Base-by-base conservation (phyloP, 2,329 filamentous ascomycete species). In the Calonectria henricotiae region DNA sequence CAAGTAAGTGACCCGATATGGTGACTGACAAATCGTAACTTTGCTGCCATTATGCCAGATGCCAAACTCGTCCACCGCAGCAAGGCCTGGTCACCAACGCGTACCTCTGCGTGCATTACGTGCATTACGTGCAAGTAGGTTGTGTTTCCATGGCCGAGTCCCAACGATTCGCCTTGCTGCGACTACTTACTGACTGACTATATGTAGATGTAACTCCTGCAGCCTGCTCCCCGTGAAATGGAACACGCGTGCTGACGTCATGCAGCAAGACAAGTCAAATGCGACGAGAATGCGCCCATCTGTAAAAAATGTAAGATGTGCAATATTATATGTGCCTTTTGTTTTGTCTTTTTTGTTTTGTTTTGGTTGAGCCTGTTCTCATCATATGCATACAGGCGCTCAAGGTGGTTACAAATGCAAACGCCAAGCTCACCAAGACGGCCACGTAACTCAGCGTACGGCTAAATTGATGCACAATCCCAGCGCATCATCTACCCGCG, bases 71-170 rank as follows among this genome's bases (percentile, higher is more conserved):
- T 25, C 32, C 51, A 55, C 30, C 51, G 51, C n/a, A 55, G 5
- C 9, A 55, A 55, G 20, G 32, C 51, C 51, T 37, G 32, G 51
- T 30, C 51, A 25, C 51, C 51, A 55, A 37, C 35, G 32, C 35
- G 35, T 23, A 39, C 32, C 17, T 23, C 20, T 23, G 51, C 30
- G 32, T 55, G 51, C n/a, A 55, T 55, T n/a, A 39, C 51, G 51
- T 55, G 51, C 51, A 55, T 55, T n/a, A 39, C 51, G 51, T 55
- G 51, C 51, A 37, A 37, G 51, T 55, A 23, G n/a, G 51, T 55
- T 25, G 11, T 3, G 2, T 9, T 35, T n/a, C 47, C 8, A 5
- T 20, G 1, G n/a, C 47, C 3, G 17, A 11, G 17, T 35, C 5
- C 30, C 43, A n/a, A 1, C 15, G 39, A 17, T 12, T 41, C 11